These are phyloP conservation scores for Solanum gracilifrons DNA, from an alignment of 257 asterid genomes.

Conservation along the genomic window DNA sequence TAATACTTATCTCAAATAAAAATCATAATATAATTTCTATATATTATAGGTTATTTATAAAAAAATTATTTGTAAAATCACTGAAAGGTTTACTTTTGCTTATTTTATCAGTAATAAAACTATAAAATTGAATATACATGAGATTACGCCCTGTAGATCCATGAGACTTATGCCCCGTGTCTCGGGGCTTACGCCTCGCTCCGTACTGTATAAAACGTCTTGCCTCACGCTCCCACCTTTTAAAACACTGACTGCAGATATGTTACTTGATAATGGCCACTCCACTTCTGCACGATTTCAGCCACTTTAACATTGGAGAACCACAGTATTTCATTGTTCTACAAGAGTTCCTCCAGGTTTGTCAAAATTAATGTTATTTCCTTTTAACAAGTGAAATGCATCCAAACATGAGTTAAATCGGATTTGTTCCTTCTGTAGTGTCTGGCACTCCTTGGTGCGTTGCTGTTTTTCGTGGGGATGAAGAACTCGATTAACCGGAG, in stretches of 20 bases:
- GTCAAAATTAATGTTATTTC: not conserved
- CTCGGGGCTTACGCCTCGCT: no score
- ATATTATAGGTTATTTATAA: no score
- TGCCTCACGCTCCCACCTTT: no score
- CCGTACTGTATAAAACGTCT: no score
- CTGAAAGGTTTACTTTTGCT: no score
- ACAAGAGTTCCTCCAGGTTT: conserved; percentile 69
- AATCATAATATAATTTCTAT: no score
- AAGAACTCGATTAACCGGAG: conserved; percentile 51
- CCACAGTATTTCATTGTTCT: conserved; percentile 33
- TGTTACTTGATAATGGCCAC: conserved; percentile 47
- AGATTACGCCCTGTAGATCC: no score
- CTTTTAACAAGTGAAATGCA: not conserved
- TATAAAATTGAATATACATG: no score
- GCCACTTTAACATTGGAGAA: conserved; percentile 37
- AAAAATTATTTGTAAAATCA: no score
- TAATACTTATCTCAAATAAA: no score
- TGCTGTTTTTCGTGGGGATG: conserved; percentile 77
- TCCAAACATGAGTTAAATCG: not conserved
- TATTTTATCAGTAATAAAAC: no score
- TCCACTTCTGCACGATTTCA: conserved; percentile 58
- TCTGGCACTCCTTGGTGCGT: conserved; percentile 57
- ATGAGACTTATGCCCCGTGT: no score
- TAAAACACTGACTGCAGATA: conserved; percentile 38
- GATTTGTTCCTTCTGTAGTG: conserved; percentile 24